Conservation (phyloP, 192 early-diverging fungal genomes). For the Funneliformis mosseae region DNA sequence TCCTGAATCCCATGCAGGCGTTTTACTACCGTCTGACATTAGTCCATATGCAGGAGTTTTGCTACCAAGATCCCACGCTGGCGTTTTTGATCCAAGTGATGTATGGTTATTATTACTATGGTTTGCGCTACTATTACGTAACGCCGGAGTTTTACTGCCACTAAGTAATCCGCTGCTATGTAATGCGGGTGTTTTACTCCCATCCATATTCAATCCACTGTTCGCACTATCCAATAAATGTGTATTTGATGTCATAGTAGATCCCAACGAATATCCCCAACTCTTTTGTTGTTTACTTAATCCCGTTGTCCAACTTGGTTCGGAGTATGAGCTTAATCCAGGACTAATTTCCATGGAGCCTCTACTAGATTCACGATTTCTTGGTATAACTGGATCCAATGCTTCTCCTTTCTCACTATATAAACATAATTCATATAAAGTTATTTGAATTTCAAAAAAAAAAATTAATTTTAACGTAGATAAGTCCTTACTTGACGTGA, state of each 20-base stretch:
- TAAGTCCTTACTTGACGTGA: neutral
- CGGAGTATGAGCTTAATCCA: constrained; percentile 35
- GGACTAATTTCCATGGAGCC: constrained; percentile 43
- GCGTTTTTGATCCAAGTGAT: constrained; percentile 55
- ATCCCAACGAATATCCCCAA: constrained; percentile 50
- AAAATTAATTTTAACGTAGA: neutral
- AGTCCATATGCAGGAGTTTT: constrained; percentile 41
- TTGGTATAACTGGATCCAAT: neutral
- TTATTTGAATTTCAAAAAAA: too few relatives aligned
- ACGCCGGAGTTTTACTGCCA: constrained; percentile 53
- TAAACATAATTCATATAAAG: neutral
- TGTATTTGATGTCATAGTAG: constrained; percentile 60
- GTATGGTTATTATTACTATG: constrained; percentile 51
- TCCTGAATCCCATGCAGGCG: constrained; percentile 58
- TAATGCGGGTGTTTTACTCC: constrained; percentile 52
- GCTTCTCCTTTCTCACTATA: neutral
- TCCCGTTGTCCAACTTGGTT: constrained; percentile 19
- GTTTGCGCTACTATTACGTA: constrained; percentile 45
- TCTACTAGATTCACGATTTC: neutral
- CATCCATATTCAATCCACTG: constrained; percentile 55
- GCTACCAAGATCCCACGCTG: constrained; percentile 69
- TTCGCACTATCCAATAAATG: constrained; percentile 35
- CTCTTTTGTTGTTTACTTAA: neutral
- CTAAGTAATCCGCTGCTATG: constrained; percentile 45
- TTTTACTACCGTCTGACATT: constrained; percentile 44